Base-by-base conservation (phyloP, 1,139 yeast genomes). In the Kurtzmaniella quercitrusa region DNA sequence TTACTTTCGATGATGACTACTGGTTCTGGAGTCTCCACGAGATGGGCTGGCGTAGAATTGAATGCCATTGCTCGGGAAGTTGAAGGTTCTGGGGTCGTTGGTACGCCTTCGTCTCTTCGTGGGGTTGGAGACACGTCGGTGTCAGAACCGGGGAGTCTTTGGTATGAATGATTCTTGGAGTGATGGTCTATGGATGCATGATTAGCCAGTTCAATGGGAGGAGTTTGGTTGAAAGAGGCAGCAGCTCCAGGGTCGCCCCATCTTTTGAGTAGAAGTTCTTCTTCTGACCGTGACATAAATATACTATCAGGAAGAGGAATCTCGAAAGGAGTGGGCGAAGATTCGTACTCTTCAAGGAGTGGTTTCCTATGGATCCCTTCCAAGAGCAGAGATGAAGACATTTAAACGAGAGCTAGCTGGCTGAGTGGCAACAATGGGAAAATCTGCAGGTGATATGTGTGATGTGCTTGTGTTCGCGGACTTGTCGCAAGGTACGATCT, bases 1-100 rank as follows among this genome's bases (percentile, higher is more conserved):
- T 59, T 58, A 33, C 63, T 68, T 1, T 69, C 56, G 17, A 64
- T 47, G 0, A 75, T 68, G 0, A 60, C 51, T 1, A 57, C 51
- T 1, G 66, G 66, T 27, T 27, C 31, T 27, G 31, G 23, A 21
- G 23, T 21, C 8, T 21, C 23, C 23, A 21, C 8, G 8, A 21
- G 4, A n/a, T 57, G 59, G 3, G 51, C 31, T 36, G 11, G 11
- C 5, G 15, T 27, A 4, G 15, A 11, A 6, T 11, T 27, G 10
- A 5, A 6, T 27, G 15, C 33, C 15, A 6, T 6, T 11, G n/a
- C 9, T 12, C 11, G 11, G 11, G 33, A 12, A 44, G 49, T 12
- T 50, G 45, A 16, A 37, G 33, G 14, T 41, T 18, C 15, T 27
- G 33, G 36, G 5, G 36, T 31, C 3, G 6, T 16, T 9, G 18